These are phyloP conservation scores for Linanthus parryae DNA, from an alignment of 148 eudicot genomes.

Conservation along the genomic window DNA sequence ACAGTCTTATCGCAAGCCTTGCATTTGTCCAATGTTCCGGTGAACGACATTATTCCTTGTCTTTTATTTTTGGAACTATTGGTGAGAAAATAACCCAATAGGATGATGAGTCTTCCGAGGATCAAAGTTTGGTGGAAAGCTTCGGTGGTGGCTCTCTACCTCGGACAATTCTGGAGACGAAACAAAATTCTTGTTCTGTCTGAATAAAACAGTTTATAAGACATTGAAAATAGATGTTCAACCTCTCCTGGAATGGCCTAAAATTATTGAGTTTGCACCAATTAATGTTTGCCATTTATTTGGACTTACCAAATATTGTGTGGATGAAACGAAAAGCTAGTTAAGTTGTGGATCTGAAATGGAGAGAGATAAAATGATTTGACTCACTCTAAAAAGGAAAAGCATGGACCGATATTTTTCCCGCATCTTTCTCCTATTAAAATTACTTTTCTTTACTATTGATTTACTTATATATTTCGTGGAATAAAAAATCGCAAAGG, in stretches of 20 bases:
- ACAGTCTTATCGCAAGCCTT: conserved; percentile 96
- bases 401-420: too few species aligned
- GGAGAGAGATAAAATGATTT: too few species aligned
- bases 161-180: conserved; percentile 12
- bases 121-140: background rate
- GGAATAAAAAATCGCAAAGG: too few species aligned
- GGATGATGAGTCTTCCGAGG: background rate
- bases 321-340: too few species aligned
- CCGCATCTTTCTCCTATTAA: too few species aligned
- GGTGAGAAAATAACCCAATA: background rate
- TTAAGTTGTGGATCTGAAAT: too few species aligned
- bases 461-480: too few species aligned
- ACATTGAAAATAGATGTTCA: conserved; percentile 15
- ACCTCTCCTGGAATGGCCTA: too few species aligned
- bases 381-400: too few species aligned
- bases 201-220: conserved; percentile 10
- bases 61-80: background rate
- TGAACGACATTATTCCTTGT: conserved; percentile 67
- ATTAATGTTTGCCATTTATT: conserved; percentile 29
- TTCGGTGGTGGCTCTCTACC: conserved; percentile 1
- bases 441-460: too few species aligned
- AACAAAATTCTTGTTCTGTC: conserved; percentile 16
- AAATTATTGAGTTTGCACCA: conserved; percentile 8
- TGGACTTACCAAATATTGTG: conserved; percentile 30
- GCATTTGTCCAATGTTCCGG: conserved; percentile 97